Evolutionary conservation across 2,329 filamentous ascomycete species (phyloP).

Genomic region (Paraconiothyrium brasiliense): DNA sequence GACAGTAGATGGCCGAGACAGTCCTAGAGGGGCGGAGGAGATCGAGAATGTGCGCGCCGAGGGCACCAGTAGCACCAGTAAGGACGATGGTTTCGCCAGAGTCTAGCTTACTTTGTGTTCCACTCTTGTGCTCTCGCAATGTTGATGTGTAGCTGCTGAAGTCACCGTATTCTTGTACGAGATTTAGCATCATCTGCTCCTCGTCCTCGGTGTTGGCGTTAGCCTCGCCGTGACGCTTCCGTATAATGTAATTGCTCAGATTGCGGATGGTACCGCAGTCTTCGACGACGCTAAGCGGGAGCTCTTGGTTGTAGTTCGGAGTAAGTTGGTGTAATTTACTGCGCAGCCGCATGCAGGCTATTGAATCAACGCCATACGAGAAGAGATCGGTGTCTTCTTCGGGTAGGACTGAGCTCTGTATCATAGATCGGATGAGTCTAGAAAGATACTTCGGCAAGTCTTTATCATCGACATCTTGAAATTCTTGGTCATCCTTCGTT

Average conservation of each 20-base stretch:
- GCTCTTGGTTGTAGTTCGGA: conserved; percentile 39
- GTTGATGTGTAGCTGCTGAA: conserved; percentile 46
- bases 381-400: conserved; percentile 62
- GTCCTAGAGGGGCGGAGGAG: conserved; percentile 51
- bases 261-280: conserved; percentile 64
- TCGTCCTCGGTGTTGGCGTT: conserved; percentile 48
- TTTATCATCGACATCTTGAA: conserved; percentile 37
- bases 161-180: conserved; percentile 59
- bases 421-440: conserved; percentile 31
- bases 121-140: neutral
- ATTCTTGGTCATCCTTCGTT: conserved; percentile 26
- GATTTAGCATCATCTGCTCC: conserved; percentile 53
- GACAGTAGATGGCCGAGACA: conserved; percentile 63
- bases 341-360: conserved; percentile 64
- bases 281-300: conserved; percentile 69
- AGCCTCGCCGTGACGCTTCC: conserved; percentile 50
- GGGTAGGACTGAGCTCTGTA: conserved; percentile 33
- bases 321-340: conserved; percentile 48
- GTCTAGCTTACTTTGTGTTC: neutral
- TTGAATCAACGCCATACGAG: conserved; percentile 68
- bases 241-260: conserved; percentile 51
- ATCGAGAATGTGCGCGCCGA: conserved; percentile 62
- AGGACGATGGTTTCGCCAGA: conserved; percentile 46
- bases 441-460: conserved; percentile 34
- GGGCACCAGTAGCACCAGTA: conserved; percentile 61